Conservation (phyloP, 495 filamentous ascomycete genomes). For the Neurospora sp. region DNA sequence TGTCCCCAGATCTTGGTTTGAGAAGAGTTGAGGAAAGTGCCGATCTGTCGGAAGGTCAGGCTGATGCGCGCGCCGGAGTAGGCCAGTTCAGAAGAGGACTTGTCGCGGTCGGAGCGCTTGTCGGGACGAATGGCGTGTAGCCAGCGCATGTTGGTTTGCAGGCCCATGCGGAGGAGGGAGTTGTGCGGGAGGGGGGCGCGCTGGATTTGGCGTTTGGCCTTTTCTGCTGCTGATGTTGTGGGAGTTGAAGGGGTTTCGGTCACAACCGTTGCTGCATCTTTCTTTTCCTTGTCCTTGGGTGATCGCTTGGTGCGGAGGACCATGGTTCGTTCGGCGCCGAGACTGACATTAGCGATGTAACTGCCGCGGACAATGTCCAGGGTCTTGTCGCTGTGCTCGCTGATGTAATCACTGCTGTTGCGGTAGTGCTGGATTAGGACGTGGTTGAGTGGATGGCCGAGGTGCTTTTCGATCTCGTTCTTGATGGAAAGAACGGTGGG, state of each 20-base stretch:
- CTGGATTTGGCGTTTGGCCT: slow-evolving; percentile 31
- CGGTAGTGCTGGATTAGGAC: slow-evolving; percentile 91
- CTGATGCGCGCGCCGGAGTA: slow-evolving; percentile 73
- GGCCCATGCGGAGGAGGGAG: slow-evolving; percentile 74
- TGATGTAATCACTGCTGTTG: slow-evolving; percentile 83
- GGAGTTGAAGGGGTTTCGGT: background rate
- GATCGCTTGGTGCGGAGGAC: slow-evolving; percentile 71
- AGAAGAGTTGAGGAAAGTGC: slow-evolving; percentile 61
- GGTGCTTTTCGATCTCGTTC: slow-evolving; percentile 49
- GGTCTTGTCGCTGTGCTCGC: slow-evolving; percentile 95
- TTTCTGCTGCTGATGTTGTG: background rate
- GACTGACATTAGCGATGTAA: slow-evolving; percentile 82
- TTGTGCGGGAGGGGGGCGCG: slow-evolving; percentile 77
- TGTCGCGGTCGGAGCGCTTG: slow-evolving; percentile 57
- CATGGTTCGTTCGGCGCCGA: slow-evolving; percentile 90
- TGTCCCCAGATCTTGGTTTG: slow-evolving; percentile 77
- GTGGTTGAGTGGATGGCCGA: slow-evolving; percentile 83
- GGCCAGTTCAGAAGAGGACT: slow-evolving; percentile 58
- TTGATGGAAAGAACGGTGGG: slow-evolving; percentile 59
- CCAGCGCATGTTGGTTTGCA: slow-evolving; percentile 75
- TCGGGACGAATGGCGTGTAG: slow-evolving; percentile 84
- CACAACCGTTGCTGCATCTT: background rate
- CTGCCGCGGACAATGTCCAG: slow-evolving; percentile 76
- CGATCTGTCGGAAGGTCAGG: slow-evolving; percentile 86
- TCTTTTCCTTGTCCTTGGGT: slow-evolving; percentile 16